Evolutionary conservation across 2,329 filamentous ascomycete genomes (phyloP).

Genomic region (Xylaria sp.): DNA sequence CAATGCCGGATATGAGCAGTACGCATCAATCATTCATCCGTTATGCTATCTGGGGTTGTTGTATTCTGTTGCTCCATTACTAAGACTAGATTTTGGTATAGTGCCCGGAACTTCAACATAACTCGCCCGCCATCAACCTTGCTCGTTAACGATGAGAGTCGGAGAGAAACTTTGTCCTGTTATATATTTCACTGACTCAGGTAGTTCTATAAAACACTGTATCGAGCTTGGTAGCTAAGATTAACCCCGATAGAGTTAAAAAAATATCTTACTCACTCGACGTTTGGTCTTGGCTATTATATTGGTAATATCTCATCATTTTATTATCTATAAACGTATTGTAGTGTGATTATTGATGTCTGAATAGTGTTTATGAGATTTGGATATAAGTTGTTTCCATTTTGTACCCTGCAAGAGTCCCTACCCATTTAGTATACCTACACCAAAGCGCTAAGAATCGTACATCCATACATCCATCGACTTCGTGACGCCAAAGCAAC

Average conservation of each 20-base stretch:
- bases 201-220: constrained; percentile 4
- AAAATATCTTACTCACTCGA: neutral
- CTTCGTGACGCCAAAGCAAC: neutral
- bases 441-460: neutral
- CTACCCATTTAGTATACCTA: neutral
- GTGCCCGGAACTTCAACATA: constrained; percentile 19
- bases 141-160: neutral
- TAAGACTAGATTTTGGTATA: neutral
- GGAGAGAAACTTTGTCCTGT: neutral
- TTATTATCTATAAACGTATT: constrained; percentile 4
- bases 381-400: neutral
- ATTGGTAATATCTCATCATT: neutral
- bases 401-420: neutral
- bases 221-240: neutral
- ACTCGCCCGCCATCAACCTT: neutral
- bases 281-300: neutral
- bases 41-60: too few relatives aligned
- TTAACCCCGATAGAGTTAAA: neutral
- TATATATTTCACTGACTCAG: neutral
- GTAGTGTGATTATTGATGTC: neutral
- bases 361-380: neutral
- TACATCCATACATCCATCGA: constrained; percentile 10
- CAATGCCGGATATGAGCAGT: constrained; percentile 28
- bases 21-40: neutral
- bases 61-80: neutral